These are phyloP conservation scores for Tolypocladium endophyticum DNA, from an alignment of 2,329 filamentous ascomycete genomes.

Conservation along the genomic window DNA sequence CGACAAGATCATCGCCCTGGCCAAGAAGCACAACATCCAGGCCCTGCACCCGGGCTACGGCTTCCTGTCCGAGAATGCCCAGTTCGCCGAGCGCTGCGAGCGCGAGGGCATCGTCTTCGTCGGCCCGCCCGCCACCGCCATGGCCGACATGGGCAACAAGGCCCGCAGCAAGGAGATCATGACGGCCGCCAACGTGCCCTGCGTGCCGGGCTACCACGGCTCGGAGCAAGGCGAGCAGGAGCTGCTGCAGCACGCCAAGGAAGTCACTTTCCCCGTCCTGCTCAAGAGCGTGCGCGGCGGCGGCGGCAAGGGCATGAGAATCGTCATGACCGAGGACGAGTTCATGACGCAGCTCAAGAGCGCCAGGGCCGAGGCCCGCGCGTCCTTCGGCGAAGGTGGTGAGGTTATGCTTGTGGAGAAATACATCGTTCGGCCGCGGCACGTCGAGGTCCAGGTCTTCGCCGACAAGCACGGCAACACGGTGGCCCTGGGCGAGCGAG, in stretches of 20 bases:
- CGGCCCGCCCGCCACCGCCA: constrained; percentile 74
- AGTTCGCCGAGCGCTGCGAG: constrained; percentile 78
- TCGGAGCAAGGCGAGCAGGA: constrained; percentile 59
- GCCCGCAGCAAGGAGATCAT: constrained; percentile 93
- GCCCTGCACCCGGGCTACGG: constrained; percentile 95
- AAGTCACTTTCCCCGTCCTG: constrained; percentile 59
- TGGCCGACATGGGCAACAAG: constrained; percentile 88
- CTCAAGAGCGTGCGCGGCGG: constrained; percentile 74
- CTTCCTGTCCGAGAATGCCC: constrained; percentile 87
- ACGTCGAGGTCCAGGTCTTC: constrained; percentile 87
- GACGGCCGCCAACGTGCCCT: constrained; percentile 87
- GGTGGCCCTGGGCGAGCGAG: constrained; percentile 76
- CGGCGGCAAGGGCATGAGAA: constrained; percentile 77
- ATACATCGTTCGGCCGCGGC: constrained; percentile 68
- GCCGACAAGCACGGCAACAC: constrained; percentile 71
- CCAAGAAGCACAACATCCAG: constrained; percentile 75
- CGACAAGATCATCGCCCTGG: constrained; percentile 80
- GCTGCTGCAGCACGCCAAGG: constrained; percentile 58
- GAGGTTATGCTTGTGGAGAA: constrained; percentile 77
- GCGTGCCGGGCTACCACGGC: constrained; percentile 93
- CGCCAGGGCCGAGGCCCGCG: constrained; percentile 64
- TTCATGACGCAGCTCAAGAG: constrained; percentile 61
- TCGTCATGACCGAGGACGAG: constrained; percentile 57
- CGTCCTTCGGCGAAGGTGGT: constrained; percentile 70
- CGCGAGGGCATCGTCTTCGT: constrained; percentile 91